Percentiles rank a stretch among this genome's conserved stretches.
These are phyloP conservation scores for Boletus huronensis DNA, from an alignment of 768 basidiomycete species.

Conservation along the genomic window DNA sequence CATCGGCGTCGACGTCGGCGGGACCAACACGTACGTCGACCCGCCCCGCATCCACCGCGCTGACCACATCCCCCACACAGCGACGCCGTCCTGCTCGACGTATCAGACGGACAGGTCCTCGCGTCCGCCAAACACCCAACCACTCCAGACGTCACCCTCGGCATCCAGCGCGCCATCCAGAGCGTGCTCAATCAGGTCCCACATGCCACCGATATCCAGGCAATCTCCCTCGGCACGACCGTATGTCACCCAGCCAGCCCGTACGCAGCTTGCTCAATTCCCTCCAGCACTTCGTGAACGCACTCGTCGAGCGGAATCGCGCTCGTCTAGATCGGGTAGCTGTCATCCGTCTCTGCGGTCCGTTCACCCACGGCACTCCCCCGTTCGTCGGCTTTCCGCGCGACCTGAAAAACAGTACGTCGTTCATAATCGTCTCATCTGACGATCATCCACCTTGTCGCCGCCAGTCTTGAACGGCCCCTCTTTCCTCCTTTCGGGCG, in stretches of 20 bases:
- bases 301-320: conserved; percentile 55
- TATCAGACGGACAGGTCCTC: conserved; percentile 18
- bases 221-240: conserved; percentile 61
- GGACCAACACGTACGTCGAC: conserved; percentile 31
- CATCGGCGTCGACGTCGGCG: conserved; percentile 35
- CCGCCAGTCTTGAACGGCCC: conserved; percentile 28
- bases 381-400: conserved; percentile 52
- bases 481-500: conserved; percentile 36
- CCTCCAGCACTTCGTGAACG: conserved; percentile 51
- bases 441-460: background rate
- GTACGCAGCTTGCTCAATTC: background rate
- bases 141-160: conserved; percentile 53
- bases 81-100: conserved; percentile 30
- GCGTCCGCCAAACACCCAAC: conserved; percentile 47
- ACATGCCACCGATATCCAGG: conserved; percentile 39
- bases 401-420: conserved; percentile 30
- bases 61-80: conserved; percentile 14
- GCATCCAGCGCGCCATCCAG: conserved; percentile 52
- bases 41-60: accelerated
- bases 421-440: conserved; percentile 2
- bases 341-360: conserved; percentile 59
- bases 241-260: conserved; percentile 23
- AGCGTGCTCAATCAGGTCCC: conserved; percentile 40
- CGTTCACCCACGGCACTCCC: conserved; percentile 55
- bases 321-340: conserved; percentile 55